Percentiles rank a stretch among this genome's conserved stretches.
Evolutionary conservation across 495 filamentous ascomycete species (phyloP).

Genomic region (Darksidea phi): DNA sequence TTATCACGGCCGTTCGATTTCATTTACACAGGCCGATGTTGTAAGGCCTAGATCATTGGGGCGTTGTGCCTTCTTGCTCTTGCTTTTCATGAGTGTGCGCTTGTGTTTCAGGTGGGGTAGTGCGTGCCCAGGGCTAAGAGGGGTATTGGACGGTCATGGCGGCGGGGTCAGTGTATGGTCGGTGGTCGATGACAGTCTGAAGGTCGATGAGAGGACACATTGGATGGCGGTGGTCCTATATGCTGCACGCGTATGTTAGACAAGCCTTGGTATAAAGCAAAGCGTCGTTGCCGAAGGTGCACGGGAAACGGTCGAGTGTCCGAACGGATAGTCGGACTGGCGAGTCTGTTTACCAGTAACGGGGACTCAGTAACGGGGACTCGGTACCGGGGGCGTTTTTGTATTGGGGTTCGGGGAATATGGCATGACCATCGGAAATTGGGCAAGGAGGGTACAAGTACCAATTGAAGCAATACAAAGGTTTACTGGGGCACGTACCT

Average conservation of each 20-base stretch:
- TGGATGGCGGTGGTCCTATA: conserved; percentile 11
- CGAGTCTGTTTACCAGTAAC: no score
- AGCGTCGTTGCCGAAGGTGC: no score
- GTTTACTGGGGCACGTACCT: conserved; percentile 4
- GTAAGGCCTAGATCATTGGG: background rate
- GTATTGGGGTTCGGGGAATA: no score
- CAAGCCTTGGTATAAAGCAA: background rate
- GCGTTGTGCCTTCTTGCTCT: background rate
- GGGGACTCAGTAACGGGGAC: no score
- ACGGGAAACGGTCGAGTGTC: no score
- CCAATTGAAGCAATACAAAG: no score
- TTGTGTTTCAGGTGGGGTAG: conserved; percentile 27
- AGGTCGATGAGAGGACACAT: conserved; percentile 4
- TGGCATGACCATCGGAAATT: no score
- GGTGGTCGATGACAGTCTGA: conserved; percentile 9
- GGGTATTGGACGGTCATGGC: conserved; percentile 11
- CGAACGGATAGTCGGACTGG: no score
- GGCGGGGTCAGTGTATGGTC: conserved; percentile 16
- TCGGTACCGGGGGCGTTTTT: no score
- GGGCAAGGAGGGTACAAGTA: no score
- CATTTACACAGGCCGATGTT: background rate
- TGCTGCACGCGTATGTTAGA: background rate
- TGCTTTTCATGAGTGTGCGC: conserved; percentile 23
- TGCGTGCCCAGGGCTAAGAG: conserved; percentile 13
- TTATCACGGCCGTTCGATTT: conserved; percentile 11